A percentile compares a stretch with the other conserved stretches of the same genome.
Evolutionary conservation across 1,284 basidiomycete genomes (phyloP).

Genomic region (Trametes sp.): DNA sequence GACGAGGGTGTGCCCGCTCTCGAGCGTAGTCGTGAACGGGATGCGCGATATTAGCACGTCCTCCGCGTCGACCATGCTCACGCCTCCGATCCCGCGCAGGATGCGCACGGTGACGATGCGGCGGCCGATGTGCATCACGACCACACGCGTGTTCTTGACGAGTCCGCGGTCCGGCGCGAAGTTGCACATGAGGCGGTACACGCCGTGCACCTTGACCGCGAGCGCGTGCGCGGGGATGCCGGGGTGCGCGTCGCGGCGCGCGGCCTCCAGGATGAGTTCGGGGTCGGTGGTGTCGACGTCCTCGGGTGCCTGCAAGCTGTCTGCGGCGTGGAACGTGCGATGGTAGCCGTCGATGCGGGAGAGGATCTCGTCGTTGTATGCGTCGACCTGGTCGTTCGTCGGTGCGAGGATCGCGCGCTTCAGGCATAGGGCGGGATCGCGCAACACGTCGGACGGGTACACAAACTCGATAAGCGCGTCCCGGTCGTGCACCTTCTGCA

Average conservation of each 20-base stretch:
- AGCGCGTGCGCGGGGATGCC: conserved; percentile 45
- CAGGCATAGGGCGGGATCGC: conserved; percentile 39
- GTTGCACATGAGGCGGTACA: conserved; percentile 49
- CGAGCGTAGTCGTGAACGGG: conserved; percentile 40
- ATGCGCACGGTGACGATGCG: conserved; percentile 43
- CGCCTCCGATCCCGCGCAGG: conserved; percentile 35
- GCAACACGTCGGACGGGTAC: conserved; percentile 42
- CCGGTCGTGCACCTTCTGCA: conserved; percentile 29
- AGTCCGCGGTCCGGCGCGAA: conserved; percentile 47
- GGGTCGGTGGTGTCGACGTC: conserved; percentile 33
- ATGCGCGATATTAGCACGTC: conserved; percentile 48
- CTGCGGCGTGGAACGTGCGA: conserved; percentile 40
- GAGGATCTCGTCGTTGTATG: conserved; percentile 45
- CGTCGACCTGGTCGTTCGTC: conserved; percentile 47
- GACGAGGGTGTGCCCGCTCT: conserved; percentile 43
- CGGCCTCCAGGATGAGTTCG: conserved; percentile 40
- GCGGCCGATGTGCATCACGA: conserved; percentile 40
- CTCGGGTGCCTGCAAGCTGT: conserved; percentile 41
- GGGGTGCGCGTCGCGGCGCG: conserved; percentile 33
- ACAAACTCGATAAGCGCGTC: conserved; percentile 45
- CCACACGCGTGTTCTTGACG: conserved; percentile 50
- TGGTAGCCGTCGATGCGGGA: conserved; percentile 34
- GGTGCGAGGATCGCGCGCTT: conserved; percentile 47
- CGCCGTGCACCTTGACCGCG: conserved; percentile 42
- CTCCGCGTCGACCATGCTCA: conserved; percentile 34